Percentiles rank a stretch among this genome's conserved stretches.
phyloP scores from a whole-genome alignment of 2,329 filamentous ascomycete species.

The Pseudofabraea citricarpa region DNA sequence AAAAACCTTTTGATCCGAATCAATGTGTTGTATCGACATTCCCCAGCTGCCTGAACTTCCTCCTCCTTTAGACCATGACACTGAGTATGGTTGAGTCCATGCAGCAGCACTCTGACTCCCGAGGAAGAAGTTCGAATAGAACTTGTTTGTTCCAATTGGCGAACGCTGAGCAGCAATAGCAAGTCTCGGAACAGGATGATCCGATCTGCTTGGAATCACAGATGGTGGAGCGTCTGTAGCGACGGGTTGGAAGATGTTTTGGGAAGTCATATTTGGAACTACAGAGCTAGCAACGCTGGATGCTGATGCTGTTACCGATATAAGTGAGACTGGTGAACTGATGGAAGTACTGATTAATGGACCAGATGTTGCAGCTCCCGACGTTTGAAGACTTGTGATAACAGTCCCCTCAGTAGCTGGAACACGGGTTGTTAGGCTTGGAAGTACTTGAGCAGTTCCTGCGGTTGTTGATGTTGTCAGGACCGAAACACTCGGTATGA shows the following conservation, averaged over 20 bases:
- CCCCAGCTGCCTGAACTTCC: conserved; percentile 67
- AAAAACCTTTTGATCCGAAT: conserved; percentile 61
- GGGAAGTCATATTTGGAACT: conserved; percentile 9
- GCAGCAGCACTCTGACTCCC: conserved; percentile 63
- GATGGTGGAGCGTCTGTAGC: conserved; percentile 45
- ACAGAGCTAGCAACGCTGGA: conserved; percentile 1
- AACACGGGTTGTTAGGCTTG: conserved; percentile 19
- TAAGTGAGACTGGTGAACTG: conserved; percentile 9
- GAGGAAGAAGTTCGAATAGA: conserved; percentile 77
- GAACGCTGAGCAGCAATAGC: conserved; percentile 37
- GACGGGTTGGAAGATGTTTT: conserved; percentile 55
- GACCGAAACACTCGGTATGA: conserved; percentile 22
- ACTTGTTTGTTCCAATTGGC: conserved; percentile 72
- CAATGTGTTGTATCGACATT: conserved; percentile 70
- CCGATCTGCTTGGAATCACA: conserved; percentile 40
- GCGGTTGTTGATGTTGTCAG: conserved; percentile 27
- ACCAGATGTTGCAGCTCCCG: conserved; percentile 18
- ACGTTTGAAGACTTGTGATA: conserved; percentile 25
- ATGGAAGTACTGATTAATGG: conserved; percentile 20
- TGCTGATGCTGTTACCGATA: conserved; percentile 5
- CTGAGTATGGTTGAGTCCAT: conserved; percentile 72
- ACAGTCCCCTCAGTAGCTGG: conserved; percentile 31
- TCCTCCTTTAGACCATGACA: conserved; percentile 62
- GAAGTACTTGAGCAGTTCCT: conserved; percentile 31
- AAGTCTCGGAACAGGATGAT: conserved; percentile 54